phyloP scores from a whole-genome alignment of 2,329 filamentous ascomycete genomes.

The Metarhizium anisopliae region DNA sequence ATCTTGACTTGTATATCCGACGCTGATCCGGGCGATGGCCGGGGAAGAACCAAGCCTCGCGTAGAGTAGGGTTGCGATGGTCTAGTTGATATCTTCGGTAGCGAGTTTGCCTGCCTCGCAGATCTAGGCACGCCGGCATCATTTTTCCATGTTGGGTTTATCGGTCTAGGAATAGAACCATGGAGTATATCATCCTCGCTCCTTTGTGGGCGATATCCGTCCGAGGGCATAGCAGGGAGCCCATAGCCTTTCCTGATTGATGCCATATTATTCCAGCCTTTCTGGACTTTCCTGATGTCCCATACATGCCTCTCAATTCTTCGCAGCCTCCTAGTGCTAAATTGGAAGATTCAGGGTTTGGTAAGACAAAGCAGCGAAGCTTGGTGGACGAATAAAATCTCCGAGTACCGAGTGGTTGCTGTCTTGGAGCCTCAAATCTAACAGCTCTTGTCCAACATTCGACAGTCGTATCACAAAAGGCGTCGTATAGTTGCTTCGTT shows the following conservation, averaged over 20 bases:
- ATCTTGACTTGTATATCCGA: conserved; percentile 31
- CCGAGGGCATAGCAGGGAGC: conserved; percentile 29
- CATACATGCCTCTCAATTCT: conserved; percentile 11
- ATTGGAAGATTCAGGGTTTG: background rate
- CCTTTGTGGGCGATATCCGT: conserved; percentile 22
- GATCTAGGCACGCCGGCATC: conserved; percentile 11
- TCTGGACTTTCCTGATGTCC: conserved; percentile 8
- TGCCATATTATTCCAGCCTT: conserved; percentile 32
- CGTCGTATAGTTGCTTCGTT: background rate
- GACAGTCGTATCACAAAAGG: background rate
- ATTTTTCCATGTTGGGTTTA: conserved; percentile 13
- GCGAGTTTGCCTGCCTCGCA: conserved; percentile 10
- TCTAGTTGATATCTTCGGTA: conserved; percentile 12
- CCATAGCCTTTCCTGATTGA: conserved; percentile 31
- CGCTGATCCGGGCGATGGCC: conserved; percentile 11
- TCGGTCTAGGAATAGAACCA: conserved; percentile 14
- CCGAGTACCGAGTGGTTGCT: background rate
- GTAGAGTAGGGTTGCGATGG: conserved; percentile 14
- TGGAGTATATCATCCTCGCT: conserved; percentile 13
- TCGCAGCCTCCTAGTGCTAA: background rate
- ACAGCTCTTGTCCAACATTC: background rate
- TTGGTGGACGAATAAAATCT: background rate
- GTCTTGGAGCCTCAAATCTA: background rate
- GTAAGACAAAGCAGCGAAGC: background rate
- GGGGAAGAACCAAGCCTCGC: conserved; percentile 17